phyloP scores from a whole-genome alignment of 2,329 filamentous ascomycete species.

The Lecanicillium sp. region DNA sequence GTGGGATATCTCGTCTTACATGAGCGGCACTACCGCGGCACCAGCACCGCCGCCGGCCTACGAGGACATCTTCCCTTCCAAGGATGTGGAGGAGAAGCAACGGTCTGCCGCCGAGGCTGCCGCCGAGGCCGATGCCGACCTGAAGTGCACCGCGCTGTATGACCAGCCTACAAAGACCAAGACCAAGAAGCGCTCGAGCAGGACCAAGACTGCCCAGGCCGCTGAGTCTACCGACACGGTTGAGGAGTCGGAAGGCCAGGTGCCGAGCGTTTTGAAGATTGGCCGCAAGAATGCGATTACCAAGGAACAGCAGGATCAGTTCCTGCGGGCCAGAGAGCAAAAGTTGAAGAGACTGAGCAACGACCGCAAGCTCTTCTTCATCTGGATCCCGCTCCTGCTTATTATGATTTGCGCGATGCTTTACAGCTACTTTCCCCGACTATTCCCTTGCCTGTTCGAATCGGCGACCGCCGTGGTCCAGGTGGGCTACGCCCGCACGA shows the following conservation, averaged over 20 bases:
- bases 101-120: slow-evolving; percentile 52
- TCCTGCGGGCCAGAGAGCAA: slow-evolving; percentile 54
- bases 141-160: slow-evolving; percentile 49
- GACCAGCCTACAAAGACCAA: slow-evolving; percentile 32
- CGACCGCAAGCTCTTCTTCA: slow-evolving; percentile 61
- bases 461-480: slow-evolving; percentile 28
- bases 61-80: slow-evolving; percentile 66
- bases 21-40: slow-evolving; percentile 39
- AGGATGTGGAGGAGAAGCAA: slow-evolving; percentile 49
- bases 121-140: slow-evolving; percentile 52
- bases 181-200: slow-evolving; percentile 22
- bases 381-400: slow-evolving; percentile 54
- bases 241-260: slow-evolving; percentile 26
- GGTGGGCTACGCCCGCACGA: slow-evolving; percentile 20
- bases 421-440: slow-evolving; percentile 45
- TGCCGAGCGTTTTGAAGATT: slow-evolving; percentile 46
- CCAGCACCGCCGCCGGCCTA: slow-evolving; percentile 65
- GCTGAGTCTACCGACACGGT: background rate
- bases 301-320: slow-evolving; percentile 58
- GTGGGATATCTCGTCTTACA: slow-evolving; percentile 61
- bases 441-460: slow-evolving; percentile 32
- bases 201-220: slow-evolving; percentile 22
- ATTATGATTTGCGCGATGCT: slow-evolving; percentile 44
- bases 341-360: slow-evolving; percentile 58
- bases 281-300: slow-evolving; percentile 59